Percentiles rank a stretch among this genome's conserved stretches.
Conservation (phyloP, 225 moss, liverwort and hornwort genomes). For the Ulota crispa region DNA sequence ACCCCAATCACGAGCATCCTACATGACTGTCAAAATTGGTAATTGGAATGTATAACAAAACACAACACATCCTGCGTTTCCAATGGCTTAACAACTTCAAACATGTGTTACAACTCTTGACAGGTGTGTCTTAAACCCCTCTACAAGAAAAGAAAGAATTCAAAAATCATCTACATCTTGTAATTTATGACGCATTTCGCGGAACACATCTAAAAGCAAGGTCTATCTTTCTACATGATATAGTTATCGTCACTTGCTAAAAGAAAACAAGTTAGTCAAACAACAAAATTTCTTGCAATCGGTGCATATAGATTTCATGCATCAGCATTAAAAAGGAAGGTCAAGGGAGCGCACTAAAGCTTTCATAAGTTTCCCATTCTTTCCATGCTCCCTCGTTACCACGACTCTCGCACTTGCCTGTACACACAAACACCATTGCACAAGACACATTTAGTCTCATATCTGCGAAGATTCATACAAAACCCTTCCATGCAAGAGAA, state of each 20-base stretch:
- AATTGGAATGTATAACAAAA: neutral
- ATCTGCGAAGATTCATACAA: neutral
- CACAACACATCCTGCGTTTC: neutral
- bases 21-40: neutral
- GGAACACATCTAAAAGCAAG: neutral
- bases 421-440: constrained; percentile 5
- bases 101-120: no score
- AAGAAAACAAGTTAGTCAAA: neutral
- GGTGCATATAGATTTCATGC: neutral
- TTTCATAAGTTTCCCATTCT: constrained; percentile 89
- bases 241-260: neutral
- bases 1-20: neutral
- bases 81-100: neutral
- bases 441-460: neutral
- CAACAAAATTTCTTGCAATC: neutral
- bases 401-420: constrained; percentile 69
- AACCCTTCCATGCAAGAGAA: neutral
- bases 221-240: neutral
- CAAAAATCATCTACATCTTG: neutral
- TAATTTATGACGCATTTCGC: neutral
- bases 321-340: neutral
- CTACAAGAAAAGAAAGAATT: neutral
- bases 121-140: neutral
- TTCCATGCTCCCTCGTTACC: constrained; percentile 89
- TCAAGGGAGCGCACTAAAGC: constrained; percentile 69